phyloP scores from a whole-genome alignment of 768 basidiomycete genomes.

The Pulveroboletus sp. region DNA sequence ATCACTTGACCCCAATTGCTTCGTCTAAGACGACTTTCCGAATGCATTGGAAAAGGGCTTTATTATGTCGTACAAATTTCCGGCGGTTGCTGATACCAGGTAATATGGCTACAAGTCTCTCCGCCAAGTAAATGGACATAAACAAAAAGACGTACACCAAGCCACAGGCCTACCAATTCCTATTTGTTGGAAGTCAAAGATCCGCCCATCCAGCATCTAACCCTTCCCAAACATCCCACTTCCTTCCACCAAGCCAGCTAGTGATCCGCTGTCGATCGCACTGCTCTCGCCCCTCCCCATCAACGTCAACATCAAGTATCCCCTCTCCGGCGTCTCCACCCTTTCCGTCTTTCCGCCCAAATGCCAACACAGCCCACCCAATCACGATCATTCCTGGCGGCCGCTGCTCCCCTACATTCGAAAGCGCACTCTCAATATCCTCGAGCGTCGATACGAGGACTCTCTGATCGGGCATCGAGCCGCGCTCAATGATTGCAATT shows the following conservation, averaged over 20 bases:
- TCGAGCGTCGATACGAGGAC: slow-evolving; percentile 75
- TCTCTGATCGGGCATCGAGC: slow-evolving; percentile 92
- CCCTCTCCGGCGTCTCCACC: slow-evolving; percentile 61
- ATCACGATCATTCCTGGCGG: slow-evolving; percentile 97
- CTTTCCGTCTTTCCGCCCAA: slow-evolving; percentile 33
- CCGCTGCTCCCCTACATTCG: slow-evolving; percentile 77
- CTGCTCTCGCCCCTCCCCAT: slow-evolving; percentile 12
- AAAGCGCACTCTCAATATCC: slow-evolving; percentile 68
- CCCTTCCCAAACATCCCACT: slow-evolving; percentile 69
- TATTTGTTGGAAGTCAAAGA: too few relatives aligned
- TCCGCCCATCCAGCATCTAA: slow-evolving; percentile 44
- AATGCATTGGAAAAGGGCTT: too few relatives aligned
- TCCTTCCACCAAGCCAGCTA: slow-evolving; percentile 55
- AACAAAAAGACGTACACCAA: too few relatives aligned
- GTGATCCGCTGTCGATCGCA: slow-evolving; percentile 42
- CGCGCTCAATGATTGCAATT: slow-evolving; percentile 92
- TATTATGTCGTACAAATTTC: too few relatives aligned
- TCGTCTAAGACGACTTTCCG: too few relatives aligned
- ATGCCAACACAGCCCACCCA: slow-evolving; percentile 84
- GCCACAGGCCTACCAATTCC: too few relatives aligned
- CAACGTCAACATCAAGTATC: slow-evolving; percentile 57
- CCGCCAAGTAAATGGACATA: too few relatives aligned
- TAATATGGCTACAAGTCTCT: too few relatives aligned
- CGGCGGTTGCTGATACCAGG: too few relatives aligned
- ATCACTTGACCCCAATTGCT: too few relatives aligned